These are phyloP conservation scores for Craterostigma plantagineum DNA, from an alignment of 257 asterid species.

Conservation along the genomic window DNA sequence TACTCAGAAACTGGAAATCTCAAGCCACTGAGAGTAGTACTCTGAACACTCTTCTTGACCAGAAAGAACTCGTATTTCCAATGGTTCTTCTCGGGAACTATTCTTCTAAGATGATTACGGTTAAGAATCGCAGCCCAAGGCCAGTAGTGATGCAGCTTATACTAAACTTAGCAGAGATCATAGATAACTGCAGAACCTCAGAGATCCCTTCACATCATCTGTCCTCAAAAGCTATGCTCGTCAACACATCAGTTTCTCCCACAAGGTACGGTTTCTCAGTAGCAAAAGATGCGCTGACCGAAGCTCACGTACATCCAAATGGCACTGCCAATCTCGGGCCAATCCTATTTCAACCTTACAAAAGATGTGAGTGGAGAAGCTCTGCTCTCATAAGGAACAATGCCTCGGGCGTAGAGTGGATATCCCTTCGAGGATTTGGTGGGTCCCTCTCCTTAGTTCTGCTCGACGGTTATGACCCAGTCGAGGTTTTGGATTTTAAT, in stretches of 20 bases:
- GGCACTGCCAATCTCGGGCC: slow-evolving; percentile 64
- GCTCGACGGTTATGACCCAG: slow-evolving; percentile 43
- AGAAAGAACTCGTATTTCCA: slow-evolving; percentile 34
- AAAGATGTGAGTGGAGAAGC: slow-evolving; percentile 73
- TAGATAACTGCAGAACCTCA: slow-evolving; percentile 38
- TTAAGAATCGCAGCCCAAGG: slow-evolving; percentile 54
- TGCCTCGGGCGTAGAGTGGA: slow-evolving; percentile 88
- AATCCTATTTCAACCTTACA: slow-evolving; percentile 66
- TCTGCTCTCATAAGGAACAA: slow-evolving; percentile 74
- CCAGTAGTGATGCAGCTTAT: slow-evolving; percentile 66
- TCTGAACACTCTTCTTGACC: slow-evolving; percentile 40
- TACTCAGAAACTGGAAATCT: slow-evolving; percentile 62
- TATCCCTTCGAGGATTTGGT: slow-evolving; percentile 55
- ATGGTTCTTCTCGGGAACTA: slow-evolving; percentile 50
- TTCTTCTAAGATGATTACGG: slow-evolving; percentile 38
- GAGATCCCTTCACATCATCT: slow-evolving; percentile 31
- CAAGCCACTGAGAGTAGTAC: slow-evolving; percentile 26
- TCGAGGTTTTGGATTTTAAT: slow-evolving; percentile 49
- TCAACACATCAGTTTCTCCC: slow-evolving; percentile 28
- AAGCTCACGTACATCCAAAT: slow-evolving; percentile 55
- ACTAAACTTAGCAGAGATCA: slow-evolving; percentile 53
- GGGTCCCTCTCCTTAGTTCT: slow-evolving; percentile 54
- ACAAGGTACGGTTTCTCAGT: slow-evolving; percentile 69
- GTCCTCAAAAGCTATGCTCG: slow-evolving; percentile 27
- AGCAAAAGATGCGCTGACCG: slow-evolving; percentile 61